Base-by-base conservation (phyloP, 1,139 yeast species). In the Arxiozyma heterogenica region DNA sequence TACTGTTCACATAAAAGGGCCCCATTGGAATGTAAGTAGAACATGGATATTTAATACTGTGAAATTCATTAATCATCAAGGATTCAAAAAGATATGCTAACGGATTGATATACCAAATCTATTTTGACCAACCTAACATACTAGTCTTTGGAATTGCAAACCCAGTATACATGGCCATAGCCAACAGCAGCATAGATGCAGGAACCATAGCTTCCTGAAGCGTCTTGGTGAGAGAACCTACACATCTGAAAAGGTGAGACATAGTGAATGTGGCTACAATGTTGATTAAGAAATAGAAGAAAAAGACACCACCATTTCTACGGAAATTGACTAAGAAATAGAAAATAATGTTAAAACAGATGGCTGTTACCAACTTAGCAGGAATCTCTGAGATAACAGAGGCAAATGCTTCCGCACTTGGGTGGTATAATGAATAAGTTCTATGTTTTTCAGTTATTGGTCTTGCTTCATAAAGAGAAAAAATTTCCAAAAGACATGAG, bases 391-490 rank as follows among this genome's bases (percentile, higher is more conserved):
- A 79, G 20, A 84, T 61, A 52, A 84, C 76, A 12, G 87, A 80
- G 0, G 91, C 86, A 22, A 84, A 62, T 0, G 93, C 89, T 61
- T 85, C 88, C 1, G 91, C 88, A 53, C 89, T 77, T 9, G 93
- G 93, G 57, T 84, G 87, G 64, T 85, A 86, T 54, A 86, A 69
- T 0, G 90, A 88, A 67, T 81, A 86, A 45, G 81, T 76, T 65
- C 83, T 83, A 62, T 87, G 95, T 65, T 88, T 88, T 68, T 85
- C 91, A 34, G 86, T 86, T 58, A 87, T 80, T 2, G 86, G 83
- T 64, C 95, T 80, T n/a, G 88, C 83, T 63, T 84, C 90, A 60
- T 76, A 80, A 53, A 85, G 71, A 8, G 86, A 72, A 72, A 84
- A 78, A 59, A 87, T 82, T 69, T 87, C 95, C 67, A 86, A 75